Evolutionary conservation across 2,329 filamentous ascomycete species (phyloP), one percentile per base, ranked within the genome.

Genomic region (Colletotrichum falcatum): DNA sequence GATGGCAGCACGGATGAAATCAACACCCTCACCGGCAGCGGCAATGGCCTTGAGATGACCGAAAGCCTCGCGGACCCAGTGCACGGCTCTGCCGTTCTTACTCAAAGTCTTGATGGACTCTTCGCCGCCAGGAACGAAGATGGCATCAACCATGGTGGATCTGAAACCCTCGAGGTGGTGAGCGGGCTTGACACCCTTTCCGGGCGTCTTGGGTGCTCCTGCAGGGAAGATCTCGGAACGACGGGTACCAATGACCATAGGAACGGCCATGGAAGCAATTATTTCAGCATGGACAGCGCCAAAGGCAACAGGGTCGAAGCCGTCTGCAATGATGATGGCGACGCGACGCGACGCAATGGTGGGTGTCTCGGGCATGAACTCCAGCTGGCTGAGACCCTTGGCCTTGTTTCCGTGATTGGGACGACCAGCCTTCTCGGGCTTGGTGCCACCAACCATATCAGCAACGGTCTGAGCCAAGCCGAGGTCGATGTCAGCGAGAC

Each of bases 81-180:
- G 91, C 1, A 92, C 77, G 0, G 92, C 92, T 23, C 92, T 90
- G 0, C 93, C 93, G 71, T 87, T 93, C 82, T 90, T 89, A 66
- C 86, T 81, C 0, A 96, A 86, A 0, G 88, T 89, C 62, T 87
- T 82, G 54, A 92, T 81, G 0, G 89, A 88, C 67, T 90, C 84
- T 0, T 86, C 83, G 1, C 94, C 93, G 1, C 92, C 92, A 1
- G 93, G 93, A 3, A 97, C 82, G 76, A 94, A 94, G 35, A 95
- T 77, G 0, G 92, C 90, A 77, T 96, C 94, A 73, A 95, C 95
- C 85, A 96, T 89, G 44, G 91, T 94, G 35, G 90, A 93, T 20
- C 93, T 88, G 87, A 92, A 90, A 0, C 92, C 93, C 74, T 95
- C 91, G 60, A 95, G 88, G 77, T 95, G 92, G 77, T 96, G 92